Percentiles rank a stretch among this genome's conserved stretches.
phyloP scores from a whole-genome alignment of 2,329 filamentous ascomycete genomes.

The Leptoxyphium fumago region DNA sequence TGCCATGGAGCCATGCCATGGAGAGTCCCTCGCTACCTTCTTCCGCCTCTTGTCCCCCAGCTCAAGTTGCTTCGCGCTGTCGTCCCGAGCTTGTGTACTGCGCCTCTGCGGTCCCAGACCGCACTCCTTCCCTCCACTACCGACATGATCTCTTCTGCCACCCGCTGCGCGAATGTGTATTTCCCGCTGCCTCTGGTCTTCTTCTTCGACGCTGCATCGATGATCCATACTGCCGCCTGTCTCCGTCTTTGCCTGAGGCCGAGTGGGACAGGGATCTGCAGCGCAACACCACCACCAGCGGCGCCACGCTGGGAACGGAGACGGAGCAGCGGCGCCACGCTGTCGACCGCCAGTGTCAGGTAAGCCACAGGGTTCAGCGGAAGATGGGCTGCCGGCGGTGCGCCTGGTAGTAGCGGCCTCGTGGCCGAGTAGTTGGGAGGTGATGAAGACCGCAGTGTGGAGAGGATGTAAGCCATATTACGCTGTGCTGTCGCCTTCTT shows the following conservation, averaged over 20 bases:
- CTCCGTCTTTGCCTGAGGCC: conserved; percentile 60
- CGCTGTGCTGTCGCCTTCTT: conserved; percentile 83
- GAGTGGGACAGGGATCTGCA: conserved; percentile 72
- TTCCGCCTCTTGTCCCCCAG: conserved; percentile 15
- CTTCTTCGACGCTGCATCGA: conserved; percentile 69
- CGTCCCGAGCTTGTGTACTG: conserved; percentile 69
- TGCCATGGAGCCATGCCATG: too few species aligned
- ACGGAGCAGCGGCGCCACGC: conserved; percentile 74
- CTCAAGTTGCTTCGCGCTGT: conserved; percentile 59
- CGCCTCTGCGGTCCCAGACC: conserved; percentile 69
- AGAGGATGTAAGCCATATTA: conserved; percentile 77
- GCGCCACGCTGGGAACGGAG: conserved; percentile 62
- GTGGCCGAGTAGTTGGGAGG: conserved; percentile 60
- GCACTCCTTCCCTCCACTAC: conserved; percentile 74
- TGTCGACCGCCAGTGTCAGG: conserved; percentile 81
- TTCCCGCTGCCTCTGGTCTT: conserved; percentile 56
- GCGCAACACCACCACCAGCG: conserved; percentile 69
- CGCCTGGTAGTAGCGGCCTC: conserved; percentile 58
- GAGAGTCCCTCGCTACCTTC: conserved; percentile 3
- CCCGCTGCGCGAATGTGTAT: conserved; percentile 56
- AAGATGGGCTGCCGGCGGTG: conserved; percentile 60
- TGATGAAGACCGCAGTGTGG: conserved; percentile 66
- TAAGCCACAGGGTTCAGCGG: conserved; percentile 83
- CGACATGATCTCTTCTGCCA: conserved; percentile 74
- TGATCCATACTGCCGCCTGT: conserved; percentile 73